These are phyloP conservation scores for Simmondsia chinensis DNA, from an alignment of 148 eudicot species.

Conservation along the genomic window DNA sequence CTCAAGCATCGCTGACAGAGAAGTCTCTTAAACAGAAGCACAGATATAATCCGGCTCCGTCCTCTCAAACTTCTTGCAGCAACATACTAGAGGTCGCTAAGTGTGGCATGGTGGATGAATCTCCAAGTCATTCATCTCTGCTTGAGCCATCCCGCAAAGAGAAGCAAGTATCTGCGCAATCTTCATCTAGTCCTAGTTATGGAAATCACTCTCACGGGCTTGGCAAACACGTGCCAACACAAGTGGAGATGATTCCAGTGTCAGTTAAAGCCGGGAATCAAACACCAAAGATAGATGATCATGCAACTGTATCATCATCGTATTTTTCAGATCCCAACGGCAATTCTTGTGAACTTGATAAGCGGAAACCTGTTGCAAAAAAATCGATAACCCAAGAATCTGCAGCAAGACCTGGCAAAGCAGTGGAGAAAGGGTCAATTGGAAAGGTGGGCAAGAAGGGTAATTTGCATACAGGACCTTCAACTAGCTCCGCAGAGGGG, in stretches of 20 bases:
- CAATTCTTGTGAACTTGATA: slow-evolving; percentile 12
- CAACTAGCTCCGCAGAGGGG: slow-evolving; percentile 27
- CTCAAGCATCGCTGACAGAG: slow-evolving; percentile 5
- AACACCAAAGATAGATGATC: slow-evolving; percentile 16
- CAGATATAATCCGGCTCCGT: slow-evolving; percentile 11
- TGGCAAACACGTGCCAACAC: slow-evolving; percentile 3
- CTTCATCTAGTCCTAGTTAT: slow-evolving; percentile 12
- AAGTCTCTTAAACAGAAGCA: slow-evolving; percentile 7
- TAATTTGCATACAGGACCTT: slow-evolving; percentile 24
- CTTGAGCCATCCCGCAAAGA: slow-evolving; percentile 13
- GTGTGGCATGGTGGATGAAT: slow-evolving; percentile 10
- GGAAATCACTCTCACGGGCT: slow-evolving; percentile 13
- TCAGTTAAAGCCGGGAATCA: slow-evolving; percentile 9
- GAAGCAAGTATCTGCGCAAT: slow-evolving; percentile 8
- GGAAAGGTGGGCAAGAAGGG: slow-evolving; percentile 32
- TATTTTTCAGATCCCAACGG: slow-evolving; percentile 11
- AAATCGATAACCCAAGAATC: slow-evolving; percentile 12
- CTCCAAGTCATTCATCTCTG: slow-evolving; percentile 12
- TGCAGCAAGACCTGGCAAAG: slow-evolving; percentile 15
- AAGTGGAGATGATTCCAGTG: slow-evolving; percentile 13
- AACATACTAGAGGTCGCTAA: slow-evolving; percentile 4
- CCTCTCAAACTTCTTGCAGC: slow-evolving; percentile 15
- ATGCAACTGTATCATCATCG: slow-evolving; percentile 19
- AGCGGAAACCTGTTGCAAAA: slow-evolving; percentile 9
- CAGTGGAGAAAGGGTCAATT: slow-evolving; percentile 22